Conservation (phyloP, 2,329 filamentous ascomycete genomes). For the Colletotrichum noveboracense region DNA sequence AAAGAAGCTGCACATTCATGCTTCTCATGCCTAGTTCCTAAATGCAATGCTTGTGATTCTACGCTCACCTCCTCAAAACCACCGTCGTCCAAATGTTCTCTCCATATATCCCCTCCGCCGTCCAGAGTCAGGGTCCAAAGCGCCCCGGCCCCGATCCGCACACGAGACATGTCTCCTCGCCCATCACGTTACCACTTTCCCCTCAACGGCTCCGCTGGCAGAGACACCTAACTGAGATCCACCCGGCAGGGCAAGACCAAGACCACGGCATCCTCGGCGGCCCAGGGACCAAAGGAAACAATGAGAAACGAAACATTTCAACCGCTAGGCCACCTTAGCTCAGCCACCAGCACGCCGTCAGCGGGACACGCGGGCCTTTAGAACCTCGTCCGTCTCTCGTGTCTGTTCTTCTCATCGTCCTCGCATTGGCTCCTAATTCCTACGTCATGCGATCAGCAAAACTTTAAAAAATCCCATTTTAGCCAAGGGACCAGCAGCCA, state of each 20-base stretch:
- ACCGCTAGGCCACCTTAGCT: constrained; percentile 5
- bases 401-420: not conserved
- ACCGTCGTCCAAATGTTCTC: not conserved
- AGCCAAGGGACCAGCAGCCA: not conserved
- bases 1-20: not conserved
- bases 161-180: not conserved
- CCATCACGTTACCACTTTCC: not conserved
- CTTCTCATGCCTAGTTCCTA: not conserved
- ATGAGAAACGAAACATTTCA: constrained; percentile 14
- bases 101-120: not conserved
- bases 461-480: not conserved
- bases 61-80: not conserved
- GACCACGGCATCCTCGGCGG: not conserved
- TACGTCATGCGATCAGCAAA: constrained; percentile 7
- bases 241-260: not conserved
- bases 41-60: not conserved
- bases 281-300: not conserved
- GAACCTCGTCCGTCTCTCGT: not conserved
- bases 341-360: constrained; percentile 10
- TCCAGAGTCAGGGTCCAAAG: not conserved
- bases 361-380: constrained; percentile 6
- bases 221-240: not conserved
- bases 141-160: not conserved
- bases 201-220: constrained; percentile 3
- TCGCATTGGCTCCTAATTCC: not conserved